phyloP scores from a whole-genome alignment of 73 alveolate species.

The Blepharisma stoltei region DNA sequence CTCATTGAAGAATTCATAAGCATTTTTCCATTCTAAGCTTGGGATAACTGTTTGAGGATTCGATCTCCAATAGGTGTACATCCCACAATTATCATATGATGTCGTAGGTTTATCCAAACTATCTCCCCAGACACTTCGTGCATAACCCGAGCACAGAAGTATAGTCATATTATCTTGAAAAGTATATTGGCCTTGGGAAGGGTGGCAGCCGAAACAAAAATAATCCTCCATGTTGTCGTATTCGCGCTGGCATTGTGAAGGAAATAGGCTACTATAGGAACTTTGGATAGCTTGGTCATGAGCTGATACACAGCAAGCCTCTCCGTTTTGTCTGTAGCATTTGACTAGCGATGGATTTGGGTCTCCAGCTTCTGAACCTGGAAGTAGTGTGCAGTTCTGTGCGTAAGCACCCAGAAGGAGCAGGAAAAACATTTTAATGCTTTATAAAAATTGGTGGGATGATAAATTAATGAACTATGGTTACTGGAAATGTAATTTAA shows the following conservation, averaged over 20 bases:
- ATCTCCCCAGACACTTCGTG: constrained; percentile 63
- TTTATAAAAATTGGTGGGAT: no score
- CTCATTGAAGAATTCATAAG: constrained; percentile 47
- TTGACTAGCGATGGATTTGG: constrained; percentile 55
- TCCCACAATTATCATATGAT: constrained; percentile 59
- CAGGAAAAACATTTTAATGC: no score
- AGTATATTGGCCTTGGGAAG: constrained; percentile 36
- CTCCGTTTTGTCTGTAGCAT: constrained; percentile 54
- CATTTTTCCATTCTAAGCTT: constrained; percentile 49
- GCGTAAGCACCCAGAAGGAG: no score
- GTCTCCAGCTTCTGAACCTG: background rate
- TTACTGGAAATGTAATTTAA: no score
- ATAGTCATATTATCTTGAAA: constrained; percentile 30
- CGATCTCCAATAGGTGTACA: constrained; percentile 48
- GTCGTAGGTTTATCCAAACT: constrained; percentile 43
- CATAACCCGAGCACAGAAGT: constrained; percentile 46
- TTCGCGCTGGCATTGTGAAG: constrained; percentile 54
- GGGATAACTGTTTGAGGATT: constrained; percentile 42
- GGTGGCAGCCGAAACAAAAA: constrained; percentile 69
- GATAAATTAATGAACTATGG: no score
- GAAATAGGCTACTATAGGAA: constrained; percentile 33
- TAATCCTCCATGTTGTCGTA: constrained; percentile 54
- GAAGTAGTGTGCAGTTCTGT: constrained; percentile 13
- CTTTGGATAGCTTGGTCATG: constrained; percentile 46
- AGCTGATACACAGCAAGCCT: constrained; percentile 63